These are phyloP conservation scores for Alternaria panax DNA, from an alignment of 2,329 filamentous ascomycete genomes.

Conservation along the genomic window DNA sequence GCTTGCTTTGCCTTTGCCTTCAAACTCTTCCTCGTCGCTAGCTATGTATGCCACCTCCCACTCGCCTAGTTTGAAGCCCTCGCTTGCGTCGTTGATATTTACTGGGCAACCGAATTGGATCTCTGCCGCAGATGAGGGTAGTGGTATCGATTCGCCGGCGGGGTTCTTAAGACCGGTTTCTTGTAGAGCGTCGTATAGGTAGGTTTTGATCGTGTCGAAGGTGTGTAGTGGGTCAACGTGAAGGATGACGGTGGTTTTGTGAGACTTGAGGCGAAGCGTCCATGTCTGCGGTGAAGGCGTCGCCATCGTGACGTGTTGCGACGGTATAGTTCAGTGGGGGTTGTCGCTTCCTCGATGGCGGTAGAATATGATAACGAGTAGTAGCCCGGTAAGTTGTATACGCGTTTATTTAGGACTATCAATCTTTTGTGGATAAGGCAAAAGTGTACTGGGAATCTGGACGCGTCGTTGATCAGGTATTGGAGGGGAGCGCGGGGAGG, in stretches of 20 bases:
- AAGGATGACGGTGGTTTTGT: constrained; percentile 56
- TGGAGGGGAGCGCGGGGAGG: constrained; percentile 17
- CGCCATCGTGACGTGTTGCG: constrained; percentile 21
- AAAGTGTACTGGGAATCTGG: not conserved
- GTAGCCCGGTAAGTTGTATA: not conserved
- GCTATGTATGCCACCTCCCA: constrained; percentile 34
- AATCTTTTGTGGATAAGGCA: not conserved
- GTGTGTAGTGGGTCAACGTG: constrained; percentile 54
- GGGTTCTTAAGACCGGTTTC: constrained; percentile 47
- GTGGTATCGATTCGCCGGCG: constrained; percentile 41
- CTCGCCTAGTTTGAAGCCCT: constrained; percentile 51
- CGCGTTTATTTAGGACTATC: not conserved
- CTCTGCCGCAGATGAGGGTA: constrained; percentile 50
- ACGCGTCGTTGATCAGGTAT: constrained; percentile 7
- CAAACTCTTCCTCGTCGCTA: constrained; percentile 39
- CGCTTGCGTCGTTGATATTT: constrained; percentile 50
- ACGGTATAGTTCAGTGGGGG: rapidly evolving
- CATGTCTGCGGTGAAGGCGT: constrained; percentile 40
- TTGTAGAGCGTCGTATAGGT: constrained; percentile 52
- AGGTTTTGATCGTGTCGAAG: constrained; percentile 51
- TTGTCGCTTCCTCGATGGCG: not conserved
- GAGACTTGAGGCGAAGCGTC: constrained; percentile 58
- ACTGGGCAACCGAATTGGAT: constrained; percentile 53
- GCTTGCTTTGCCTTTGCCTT: constrained; percentile 51
- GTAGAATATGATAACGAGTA: not conserved